A percentile compares a stretch with the other conserved stretches of the same genome.
Conservation (phyloP, 192 early-diverging fungal genomes). For the Kickxella alabastrina region DNA sequence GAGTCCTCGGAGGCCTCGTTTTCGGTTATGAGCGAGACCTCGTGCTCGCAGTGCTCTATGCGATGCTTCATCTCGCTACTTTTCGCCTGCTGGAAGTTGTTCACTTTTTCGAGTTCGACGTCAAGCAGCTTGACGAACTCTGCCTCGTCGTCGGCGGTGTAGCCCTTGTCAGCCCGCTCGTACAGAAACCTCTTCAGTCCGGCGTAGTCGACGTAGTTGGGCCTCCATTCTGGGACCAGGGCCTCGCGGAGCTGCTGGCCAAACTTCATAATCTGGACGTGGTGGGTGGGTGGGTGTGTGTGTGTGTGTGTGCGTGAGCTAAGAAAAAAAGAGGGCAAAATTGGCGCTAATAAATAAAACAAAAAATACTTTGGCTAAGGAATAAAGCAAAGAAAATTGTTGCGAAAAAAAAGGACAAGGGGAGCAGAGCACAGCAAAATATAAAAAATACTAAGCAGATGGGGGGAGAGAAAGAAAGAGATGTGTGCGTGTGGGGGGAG, state of each 20-base stretch:
- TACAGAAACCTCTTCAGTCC: slow-evolving; percentile 85
- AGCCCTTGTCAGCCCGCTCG: slow-evolving; percentile 55
- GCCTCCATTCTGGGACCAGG: slow-evolving; percentile 82
- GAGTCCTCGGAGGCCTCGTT: slow-evolving; percentile 43
- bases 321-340: too few species aligned
- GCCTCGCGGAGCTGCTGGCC: slow-evolving; percentile 77
- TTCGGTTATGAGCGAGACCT: slow-evolving; percentile 55
- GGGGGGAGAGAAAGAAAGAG: too few species aligned
- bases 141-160: slow-evolving; percentile 81
- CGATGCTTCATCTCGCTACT: slow-evolving; percentile 68
- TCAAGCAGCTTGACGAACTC: slow-evolving; percentile 83
- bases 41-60: slow-evolving; percentile 61
- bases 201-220: slow-evolving; percentile 82
- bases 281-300: not conserved
- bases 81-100: slow-evolving; percentile 69
- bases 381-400: too few species aligned
- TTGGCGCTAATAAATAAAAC: too few species aligned
- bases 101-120: slow-evolving; percentile 87
- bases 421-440: not conserved
- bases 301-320: not conserved
- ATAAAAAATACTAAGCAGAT: not conserved
- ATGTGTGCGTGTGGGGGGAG: slow-evolving; percentile 1
- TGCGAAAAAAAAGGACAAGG: slow-evolving; percentile 3
- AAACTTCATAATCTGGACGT: slow-evolving; percentile 77
- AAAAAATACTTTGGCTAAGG: too few species aligned